phyloP scores from a whole-genome alignment of 352 stramenopile genomes.

The Globisporangium polare region DNA sequence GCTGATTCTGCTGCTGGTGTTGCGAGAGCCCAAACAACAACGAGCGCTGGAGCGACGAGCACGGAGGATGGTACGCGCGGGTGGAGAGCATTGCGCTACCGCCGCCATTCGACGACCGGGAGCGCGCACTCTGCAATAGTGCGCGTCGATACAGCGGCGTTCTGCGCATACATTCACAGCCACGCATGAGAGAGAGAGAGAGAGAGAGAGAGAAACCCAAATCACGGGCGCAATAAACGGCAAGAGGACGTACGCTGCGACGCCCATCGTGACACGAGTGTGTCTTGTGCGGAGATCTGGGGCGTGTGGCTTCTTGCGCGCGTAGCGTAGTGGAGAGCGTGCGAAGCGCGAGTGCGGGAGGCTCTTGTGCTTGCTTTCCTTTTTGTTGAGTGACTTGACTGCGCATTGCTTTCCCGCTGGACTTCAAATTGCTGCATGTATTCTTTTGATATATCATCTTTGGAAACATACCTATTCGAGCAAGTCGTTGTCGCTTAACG shows the following conservation, averaged over 20 bases:
- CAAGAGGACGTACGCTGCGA: slow-evolving; percentile 6
- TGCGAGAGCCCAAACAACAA: neutral
- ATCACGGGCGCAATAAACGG: too few species aligned
- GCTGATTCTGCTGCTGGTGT: neutral
- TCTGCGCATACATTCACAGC: neutral
- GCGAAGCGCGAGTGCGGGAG: neutral
- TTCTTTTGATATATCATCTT: neutral
- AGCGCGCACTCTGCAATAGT: slow-evolving; percentile 5
- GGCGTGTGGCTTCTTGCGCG: too few species aligned
- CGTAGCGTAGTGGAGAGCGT: neutral
- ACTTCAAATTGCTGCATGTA: neutral
- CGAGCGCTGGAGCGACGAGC: slow-evolving; percentile 1
- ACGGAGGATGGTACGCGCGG: neutral
- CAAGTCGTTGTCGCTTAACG: too few species aligned
- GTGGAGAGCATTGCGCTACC: neutral
- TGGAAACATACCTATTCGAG: too few species aligned
- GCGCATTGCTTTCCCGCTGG: neutral
- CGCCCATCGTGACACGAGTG: neutral
- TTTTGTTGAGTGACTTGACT: neutral
- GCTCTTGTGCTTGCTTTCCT: neutral
- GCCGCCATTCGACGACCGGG: neutral
- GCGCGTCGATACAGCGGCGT: slow-evolving; percentile 8
- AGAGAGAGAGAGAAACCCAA: neutral
- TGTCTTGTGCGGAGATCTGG: neutral
- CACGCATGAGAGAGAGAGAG: neutral